Percentiles rank a stretch among this genome's conserved stretches.
Evolutionary conservation across 2,329 filamentous ascomycete species (phyloP).

Genomic region (Colletotrichum coccodes): DNA sequence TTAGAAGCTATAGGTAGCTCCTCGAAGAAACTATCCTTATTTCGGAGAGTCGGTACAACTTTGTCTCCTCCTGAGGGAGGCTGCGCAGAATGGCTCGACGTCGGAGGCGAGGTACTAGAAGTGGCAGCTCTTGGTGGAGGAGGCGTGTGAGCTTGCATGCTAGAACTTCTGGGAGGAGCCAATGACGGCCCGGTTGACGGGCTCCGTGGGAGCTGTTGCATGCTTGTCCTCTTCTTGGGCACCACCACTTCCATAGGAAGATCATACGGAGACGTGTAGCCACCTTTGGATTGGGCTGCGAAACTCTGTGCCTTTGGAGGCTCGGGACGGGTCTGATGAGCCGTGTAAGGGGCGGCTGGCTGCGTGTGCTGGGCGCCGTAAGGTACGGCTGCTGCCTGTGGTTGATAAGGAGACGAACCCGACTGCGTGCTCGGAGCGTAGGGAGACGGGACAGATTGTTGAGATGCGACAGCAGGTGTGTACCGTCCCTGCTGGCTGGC

Average conservation of each 20-base stretch:
- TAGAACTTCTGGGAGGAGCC: slow-evolving; percentile 70
- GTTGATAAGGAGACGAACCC: slow-evolving; percentile 37
- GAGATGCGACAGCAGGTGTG: slow-evolving; percentile 8
- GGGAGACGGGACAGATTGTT: slow-evolving; percentile 21
- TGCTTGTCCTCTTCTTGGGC: slow-evolving; percentile 72
- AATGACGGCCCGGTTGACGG: slow-evolving; percentile 46
- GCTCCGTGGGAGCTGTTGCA: slow-evolving; percentile 62
- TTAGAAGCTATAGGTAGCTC: slow-evolving; percentile 74
- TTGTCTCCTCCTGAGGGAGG: slow-evolving; percentile 44
- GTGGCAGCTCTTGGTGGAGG: slow-evolving; percentile 18
- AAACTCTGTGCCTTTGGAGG: slow-evolving; percentile 80
- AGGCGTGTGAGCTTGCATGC: slow-evolving; percentile 55
- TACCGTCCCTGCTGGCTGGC: slow-evolving; percentile 32
- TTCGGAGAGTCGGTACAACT: slow-evolving; percentile 45
- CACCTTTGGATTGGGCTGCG: slow-evolving; percentile 87
- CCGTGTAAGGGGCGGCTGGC: slow-evolving; percentile 47
- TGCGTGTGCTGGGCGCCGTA: slow-evolving; percentile 38
- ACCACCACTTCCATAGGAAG: slow-evolving; percentile 89
- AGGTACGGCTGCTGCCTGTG: slow-evolving; percentile 29
- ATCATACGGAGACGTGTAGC: slow-evolving; percentile 95
- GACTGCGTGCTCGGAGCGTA: slow-evolving; percentile 40
- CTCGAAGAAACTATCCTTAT: slow-evolving; percentile 76
- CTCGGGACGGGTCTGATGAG: slow-evolving; percentile 53
- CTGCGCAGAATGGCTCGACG: slow-evolving; percentile 49
- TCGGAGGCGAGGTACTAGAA: slow-evolving; percentile 41